These are phyloP conservation scores for Gyrodon lividus DNA, from an alignment of 768 basidiomycete species.

Conservation along the genomic window DNA sequence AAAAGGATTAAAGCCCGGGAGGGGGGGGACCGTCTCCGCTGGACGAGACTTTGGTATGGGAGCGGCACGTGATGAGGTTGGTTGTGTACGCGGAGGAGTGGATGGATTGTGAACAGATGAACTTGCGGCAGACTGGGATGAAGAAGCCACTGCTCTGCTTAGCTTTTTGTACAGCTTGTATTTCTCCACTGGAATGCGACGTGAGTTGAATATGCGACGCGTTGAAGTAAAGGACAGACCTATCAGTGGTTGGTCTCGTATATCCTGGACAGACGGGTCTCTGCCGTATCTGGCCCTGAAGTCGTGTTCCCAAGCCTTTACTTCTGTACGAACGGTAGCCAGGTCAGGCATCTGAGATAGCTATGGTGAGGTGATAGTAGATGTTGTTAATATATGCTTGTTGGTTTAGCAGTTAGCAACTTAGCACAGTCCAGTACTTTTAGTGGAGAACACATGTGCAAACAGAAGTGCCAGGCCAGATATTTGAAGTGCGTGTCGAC, in stretches of 20 bases:
- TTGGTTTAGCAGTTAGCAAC: too few species aligned
- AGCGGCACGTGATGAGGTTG: conserved; percentile 24
- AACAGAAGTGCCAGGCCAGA: neutral
- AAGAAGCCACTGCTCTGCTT: conserved; percentile 43
- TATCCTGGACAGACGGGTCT: conserved; percentile 69
- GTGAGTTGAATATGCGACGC: conserved; percentile 11
- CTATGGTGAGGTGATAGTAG: neutral
- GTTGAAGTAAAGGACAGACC: conserved; percentile 44
- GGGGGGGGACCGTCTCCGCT: conserved; percentile 49
- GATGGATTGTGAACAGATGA: conserved; percentile 23
- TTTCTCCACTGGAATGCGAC: conserved; percentile 55
- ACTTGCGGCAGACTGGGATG: conserved; percentile 39
- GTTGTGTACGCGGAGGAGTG: conserved; percentile 33
- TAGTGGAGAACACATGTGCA: neutral
- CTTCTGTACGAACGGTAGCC: conserved; percentile 54
- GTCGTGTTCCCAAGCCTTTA: conserved; percentile 75
- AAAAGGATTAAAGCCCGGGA: conserved; percentile 70
- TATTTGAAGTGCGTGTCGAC: neutral
- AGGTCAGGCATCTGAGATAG: conserved; percentile 17
- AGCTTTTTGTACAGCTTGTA: conserved; percentile 83
- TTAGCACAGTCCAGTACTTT: too few species aligned
- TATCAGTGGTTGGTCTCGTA: conserved; percentile 57
- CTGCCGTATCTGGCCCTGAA: conserved; percentile 57
- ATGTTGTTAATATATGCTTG: neutral
- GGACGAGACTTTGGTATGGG: conserved; percentile 50